Evolutionary conservation across 495 filamentous ascomycete species (phyloP), one percentile per base, ranked within the genome.

Genomic region (Chaetomium fimeti): DNA sequence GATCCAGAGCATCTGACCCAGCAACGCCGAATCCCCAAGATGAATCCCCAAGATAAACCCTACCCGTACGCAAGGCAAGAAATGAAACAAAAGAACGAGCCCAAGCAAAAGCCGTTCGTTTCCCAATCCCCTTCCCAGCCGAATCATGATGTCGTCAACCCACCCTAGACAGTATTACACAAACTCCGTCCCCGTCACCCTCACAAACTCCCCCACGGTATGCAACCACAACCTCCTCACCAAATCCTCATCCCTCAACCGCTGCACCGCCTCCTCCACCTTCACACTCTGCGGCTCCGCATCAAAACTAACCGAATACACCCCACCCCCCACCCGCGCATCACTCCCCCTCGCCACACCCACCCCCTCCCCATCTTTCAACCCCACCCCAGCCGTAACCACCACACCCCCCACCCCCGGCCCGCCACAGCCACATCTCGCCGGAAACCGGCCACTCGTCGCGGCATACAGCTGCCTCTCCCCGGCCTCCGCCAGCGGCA

Each of bases 401-500:
- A 24, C 58, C 0, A 49, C 57, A 47, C n/a, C 45, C 9, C n/a
- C n/a, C 45, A 48, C 42, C 5, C 60, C 59, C 15, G 13, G 11
- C 43, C 18, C 13, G 15, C 49, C 24, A 11, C 24, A 28, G 7
- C 12, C 51, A 3, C 27, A 29, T 36, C 59, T 54, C 6, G 82
- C 63, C 12, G 82, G 78, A 69, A 81, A 87, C 42, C 70, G 70
- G 18, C 75, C 78, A 57, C 78, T 82, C 7, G 85, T 87, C 3
- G 81, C 76, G 6, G 83, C 62, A 62, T 78, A 88, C 49, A 85
- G 40, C 67, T 87, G 83, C 32, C 85, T 67, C 69, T 86, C 80
- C 0, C 84, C 85, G 52, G 75, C 75, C 72, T 86, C 85, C 12
- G 72, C 67, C 1, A 68, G 16, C 3, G 74, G 62, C 3, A 71